A percentile compares a stretch with the other conserved stretches of the same genome.
These are phyloP conservation scores for Macrophomina tecta DNA, from an alignment of 2,329 filamentous ascomycete species.

Conservation along the genomic window DNA sequence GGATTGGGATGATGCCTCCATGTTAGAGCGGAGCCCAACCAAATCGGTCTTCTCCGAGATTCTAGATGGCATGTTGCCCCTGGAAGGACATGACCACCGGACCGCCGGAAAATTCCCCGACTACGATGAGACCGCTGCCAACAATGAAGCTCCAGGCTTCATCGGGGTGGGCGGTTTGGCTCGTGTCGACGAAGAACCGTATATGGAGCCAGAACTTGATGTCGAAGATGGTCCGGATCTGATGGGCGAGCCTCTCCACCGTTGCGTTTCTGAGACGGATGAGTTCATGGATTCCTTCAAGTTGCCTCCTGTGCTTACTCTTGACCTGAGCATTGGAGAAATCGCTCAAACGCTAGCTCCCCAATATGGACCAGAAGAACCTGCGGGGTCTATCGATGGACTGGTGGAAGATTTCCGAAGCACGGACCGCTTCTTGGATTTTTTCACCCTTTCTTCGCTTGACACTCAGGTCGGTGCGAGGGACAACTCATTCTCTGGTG, in stretches of 20 bases:
- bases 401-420: neutral
- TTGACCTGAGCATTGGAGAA: neutral
- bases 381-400: neutral
- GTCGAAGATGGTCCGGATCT: neutral
- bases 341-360: conserved; percentile 5
- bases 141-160: neutral
- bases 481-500: neutral
- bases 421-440: neutral
- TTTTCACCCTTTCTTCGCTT: conserved; percentile 2
- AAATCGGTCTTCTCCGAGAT: conserved; percentile 4
- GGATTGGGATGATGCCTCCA: neutral
- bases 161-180: neutral
- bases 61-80: neutral
- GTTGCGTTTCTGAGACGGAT: conserved; percentile 10
- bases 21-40: neutral
- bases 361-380: neutral
- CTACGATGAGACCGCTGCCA: neutral
- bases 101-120: neutral
- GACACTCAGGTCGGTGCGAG: neutral
- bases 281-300: neutral
- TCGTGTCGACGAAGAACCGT: neutral
- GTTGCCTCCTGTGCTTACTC: neutral
- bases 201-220: neutral
- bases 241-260: conserved; percentile 4
- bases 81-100: neutral